Evolutionary conservation across 2,329 filamentous ascomycete species (phyloP).

Genomic region (Tolypocladium endophyticum): DNA sequence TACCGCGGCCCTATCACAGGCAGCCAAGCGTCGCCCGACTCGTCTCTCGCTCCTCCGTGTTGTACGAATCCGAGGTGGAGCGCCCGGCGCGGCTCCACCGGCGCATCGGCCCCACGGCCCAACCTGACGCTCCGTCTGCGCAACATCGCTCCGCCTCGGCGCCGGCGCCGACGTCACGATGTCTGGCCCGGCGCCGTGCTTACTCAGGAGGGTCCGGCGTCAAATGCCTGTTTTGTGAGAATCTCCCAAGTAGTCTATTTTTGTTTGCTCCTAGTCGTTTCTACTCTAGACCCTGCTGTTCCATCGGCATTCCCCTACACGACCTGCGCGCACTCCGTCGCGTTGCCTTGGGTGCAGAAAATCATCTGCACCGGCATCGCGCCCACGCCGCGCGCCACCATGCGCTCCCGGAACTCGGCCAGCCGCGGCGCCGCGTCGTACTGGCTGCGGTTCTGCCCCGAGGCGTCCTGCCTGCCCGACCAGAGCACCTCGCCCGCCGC

Average conservation of each 20-base stretch:
- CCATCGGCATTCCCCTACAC: too few species aligned
- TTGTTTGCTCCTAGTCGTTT: too few species aligned
- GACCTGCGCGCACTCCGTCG: slow-evolving; percentile 14
- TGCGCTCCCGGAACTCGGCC: slow-evolving; percentile 64
- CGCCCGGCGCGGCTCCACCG: not conserved
- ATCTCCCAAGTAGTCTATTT: not conserved
- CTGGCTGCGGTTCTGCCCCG: slow-evolving; percentile 60
- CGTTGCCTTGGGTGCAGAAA: slow-evolving; percentile 19
- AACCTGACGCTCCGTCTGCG: not conserved
- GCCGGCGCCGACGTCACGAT: not conserved
- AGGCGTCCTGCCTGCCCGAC: slow-evolving; percentile 58
- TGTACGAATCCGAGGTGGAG: not conserved
- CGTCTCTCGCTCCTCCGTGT: not conserved
- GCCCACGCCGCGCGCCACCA: slow-evolving; percentile 57
- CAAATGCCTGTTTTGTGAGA: fast-evolving
- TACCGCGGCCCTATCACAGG: not conserved
- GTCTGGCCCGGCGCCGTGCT: not conserved
- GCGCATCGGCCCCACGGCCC: not conserved
- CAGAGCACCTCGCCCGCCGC: slow-evolving; percentile 73
- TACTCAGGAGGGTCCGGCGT: not conserved
- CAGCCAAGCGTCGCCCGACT: not conserved
- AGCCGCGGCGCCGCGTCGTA: slow-evolving; percentile 59
- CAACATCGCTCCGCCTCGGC: not conserved
- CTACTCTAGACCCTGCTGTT: too few species aligned
- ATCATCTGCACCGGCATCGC: slow-evolving; percentile 15